Evolutionary conservation across 768 basidiomycete species (phyloP).

Genomic region (Glaciozyma antarctica): DNA sequence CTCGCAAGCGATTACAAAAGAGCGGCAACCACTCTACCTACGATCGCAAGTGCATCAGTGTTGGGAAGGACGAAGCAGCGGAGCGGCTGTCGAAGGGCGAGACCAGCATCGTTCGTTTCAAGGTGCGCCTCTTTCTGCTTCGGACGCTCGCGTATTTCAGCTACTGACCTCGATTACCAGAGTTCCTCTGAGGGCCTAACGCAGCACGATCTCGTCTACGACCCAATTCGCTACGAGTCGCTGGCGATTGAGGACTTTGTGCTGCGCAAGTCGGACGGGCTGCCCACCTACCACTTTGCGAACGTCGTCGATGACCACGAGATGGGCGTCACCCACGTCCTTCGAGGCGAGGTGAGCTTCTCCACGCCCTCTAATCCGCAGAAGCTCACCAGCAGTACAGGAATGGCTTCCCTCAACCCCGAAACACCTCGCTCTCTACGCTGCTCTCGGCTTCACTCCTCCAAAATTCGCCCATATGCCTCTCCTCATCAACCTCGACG

Average conservation of each 20-base stretch:
- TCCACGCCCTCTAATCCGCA: neutral
- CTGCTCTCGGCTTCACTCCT: slow-evolving; percentile 57
- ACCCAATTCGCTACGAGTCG: slow-evolving; percentile 26
- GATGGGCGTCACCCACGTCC: slow-evolving; percentile 92
- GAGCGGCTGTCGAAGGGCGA: slow-evolving; percentile 65
- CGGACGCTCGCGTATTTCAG: neutral
- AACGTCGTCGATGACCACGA: slow-evolving; percentile 90
- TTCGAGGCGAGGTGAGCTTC: slow-evolving; percentile 69
- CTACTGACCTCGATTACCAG: neutral
- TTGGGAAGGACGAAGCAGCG: slow-evolving; percentile 75
- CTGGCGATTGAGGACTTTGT: slow-evolving; percentile 56
- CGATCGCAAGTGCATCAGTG: slow-evolving; percentile 75
- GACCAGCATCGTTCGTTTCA: slow-evolving; percentile 72
- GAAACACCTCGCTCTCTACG: slow-evolving; percentile 80
- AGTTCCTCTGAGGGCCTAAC: slow-evolving; percentile 4
- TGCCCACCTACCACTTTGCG: slow-evolving; percentile 93
- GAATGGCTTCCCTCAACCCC: slow-evolving; percentile 95
- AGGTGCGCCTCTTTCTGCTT: slow-evolving; percentile 50
- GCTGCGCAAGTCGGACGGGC: slow-evolving; percentile 79
- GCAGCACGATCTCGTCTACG: slow-evolving; percentile 20
- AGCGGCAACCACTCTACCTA: slow-evolving; percentile 71
- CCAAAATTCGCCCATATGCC: slow-evolving; percentile 89
- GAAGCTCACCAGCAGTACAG: slow-evolving; percentile 41
- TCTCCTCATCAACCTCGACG: slow-evolving; percentile 76
- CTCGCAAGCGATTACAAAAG: slow-evolving; percentile 60